Evolutionary conservation across 805 yeast species (phyloP).

Genomic region (Candida succiphila): DNA sequence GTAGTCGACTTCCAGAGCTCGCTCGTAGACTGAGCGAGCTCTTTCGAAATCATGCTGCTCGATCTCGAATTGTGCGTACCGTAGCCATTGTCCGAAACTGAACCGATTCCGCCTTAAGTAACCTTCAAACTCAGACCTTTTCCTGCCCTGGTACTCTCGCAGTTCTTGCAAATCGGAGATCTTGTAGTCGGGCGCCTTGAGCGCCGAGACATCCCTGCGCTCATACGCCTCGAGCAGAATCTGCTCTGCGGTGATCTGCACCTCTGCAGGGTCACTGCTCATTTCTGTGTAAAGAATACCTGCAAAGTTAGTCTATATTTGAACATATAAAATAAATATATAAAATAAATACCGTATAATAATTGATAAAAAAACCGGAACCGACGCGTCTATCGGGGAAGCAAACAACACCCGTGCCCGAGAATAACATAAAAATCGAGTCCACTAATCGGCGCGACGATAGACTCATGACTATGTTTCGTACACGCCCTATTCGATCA

Average conservation of each 20-base stretch:
- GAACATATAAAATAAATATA: no score
- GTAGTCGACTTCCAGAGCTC: slow-evolving; percentile 67
- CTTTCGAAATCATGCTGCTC: slow-evolving; percentile 70
- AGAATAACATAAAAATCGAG: no score
- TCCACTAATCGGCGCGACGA: no score
- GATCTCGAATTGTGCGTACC: slow-evolving; percentile 84
- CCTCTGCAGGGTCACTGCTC: slow-evolving; percentile 25
- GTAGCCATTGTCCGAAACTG: slow-evolving; percentile 80
- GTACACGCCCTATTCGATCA: no score
- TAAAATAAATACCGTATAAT: no score
- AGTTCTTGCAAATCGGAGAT: slow-evolving; percentile 75
- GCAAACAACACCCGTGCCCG: no score
- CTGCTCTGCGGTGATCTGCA: slow-evolving; percentile 57
- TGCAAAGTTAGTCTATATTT: no score
- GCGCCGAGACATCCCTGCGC: slow-evolving; percentile 24
- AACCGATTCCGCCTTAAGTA: slow-evolving; percentile 79
- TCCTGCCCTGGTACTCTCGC: slow-evolving; percentile 62
- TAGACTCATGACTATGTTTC: no score
- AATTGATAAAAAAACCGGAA: no score
- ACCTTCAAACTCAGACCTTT: slow-evolving; percentile 74
- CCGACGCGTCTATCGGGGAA: no score
- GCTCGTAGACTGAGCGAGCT: slow-evolving; percentile 80
- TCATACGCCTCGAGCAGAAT: slow-evolving; percentile 55
- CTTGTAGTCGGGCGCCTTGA: slow-evolving; percentile 32
- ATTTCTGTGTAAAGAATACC: neutral